Base-by-base conservation (phyloP, 2,329 filamentous ascomycete species). In the Zarea fungicola region DNA sequence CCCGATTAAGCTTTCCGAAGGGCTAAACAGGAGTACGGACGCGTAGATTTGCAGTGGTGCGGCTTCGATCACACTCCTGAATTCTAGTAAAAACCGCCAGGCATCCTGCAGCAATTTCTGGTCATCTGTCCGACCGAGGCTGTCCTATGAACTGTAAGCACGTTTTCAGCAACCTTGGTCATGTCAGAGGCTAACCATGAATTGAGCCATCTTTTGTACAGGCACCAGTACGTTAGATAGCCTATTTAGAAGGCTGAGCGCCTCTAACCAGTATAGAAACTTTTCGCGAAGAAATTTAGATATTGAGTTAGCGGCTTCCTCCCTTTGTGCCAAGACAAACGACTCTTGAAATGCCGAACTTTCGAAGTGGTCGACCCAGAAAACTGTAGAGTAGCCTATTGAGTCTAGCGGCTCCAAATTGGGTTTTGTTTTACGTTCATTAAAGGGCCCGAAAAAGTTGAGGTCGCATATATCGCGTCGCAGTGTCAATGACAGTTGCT, bases 391-490 rank as follows among this genome's bases (percentile, higher is more conserved):
- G 40, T 62, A 62, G 41, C 51, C 54, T 29, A 59, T 44, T 7
- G 57, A 19, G 5, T 56, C 42, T 21, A 60, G 36, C 1, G 56
- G 55, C 26, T 60, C 49, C 34, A 42, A 52, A 21, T 42, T 32
- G 34, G 48, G 56, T 42, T 21, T 41, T 42, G 10, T 35, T 26
- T 29, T 47, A 11, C 54, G 9, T 19, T 45, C 57, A 56, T 54
- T 64, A 55, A 48, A 58, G 51, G 49, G 54, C 23, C 32, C 60
- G 52, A 49, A 49, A 22, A 42, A 43, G 26, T 50, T 19, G 5
- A 73, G 35, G 5, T 51, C 25, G 44, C 66, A 72, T 0, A 72
- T 68, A 41, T 74, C 62, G 3, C 63, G 60, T 32, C 48, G 56
- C 5, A 73, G 55, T 13, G 45, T 62, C 14, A 48, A 52, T 4